Percentiles rank a stretch among this genome's conserved stretches.
phyloP scores from a whole-genome alignment of 768 basidiomycete species.

The Boletellus emodensis region DNA sequence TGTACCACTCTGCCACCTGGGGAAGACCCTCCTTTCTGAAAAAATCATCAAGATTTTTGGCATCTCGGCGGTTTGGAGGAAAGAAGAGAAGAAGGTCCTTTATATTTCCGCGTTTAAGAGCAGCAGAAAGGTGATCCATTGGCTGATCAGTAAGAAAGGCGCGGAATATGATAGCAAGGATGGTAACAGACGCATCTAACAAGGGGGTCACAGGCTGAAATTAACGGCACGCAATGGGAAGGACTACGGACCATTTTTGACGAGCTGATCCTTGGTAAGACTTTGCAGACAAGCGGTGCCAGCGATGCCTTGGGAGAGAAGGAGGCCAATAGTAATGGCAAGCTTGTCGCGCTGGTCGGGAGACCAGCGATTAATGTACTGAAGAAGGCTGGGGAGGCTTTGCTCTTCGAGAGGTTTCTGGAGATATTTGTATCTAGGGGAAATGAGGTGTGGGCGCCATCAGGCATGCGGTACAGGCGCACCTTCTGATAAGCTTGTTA shows the following conservation, averaged over 20 bases:
- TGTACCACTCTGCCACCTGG: slow-evolving; percentile 90
- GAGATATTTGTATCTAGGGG: slow-evolving; percentile 91
- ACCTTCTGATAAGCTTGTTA: slow-evolving; percentile 95
- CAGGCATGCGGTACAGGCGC: slow-evolving; percentile 13
- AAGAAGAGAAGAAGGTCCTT: slow-evolving; percentile 86
- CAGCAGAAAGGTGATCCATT: slow-evolving; percentile 82
- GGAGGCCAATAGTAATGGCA: slow-evolving; percentile 71
- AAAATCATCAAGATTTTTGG: slow-evolving; percentile 73
- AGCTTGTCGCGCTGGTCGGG: slow-evolving; percentile 77
- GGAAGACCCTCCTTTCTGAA: slow-evolving; percentile 78
- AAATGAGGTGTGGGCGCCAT: slow-evolving; percentile 1
- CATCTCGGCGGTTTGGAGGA: slow-evolving; percentile 76
- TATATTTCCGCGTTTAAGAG: slow-evolving; percentile 82
- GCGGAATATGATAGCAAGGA: slow-evolving; percentile 76
- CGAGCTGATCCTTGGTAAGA: slow-evolving; percentile 88
- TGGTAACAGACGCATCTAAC: slow-evolving; percentile 70
- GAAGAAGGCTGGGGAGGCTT: slow-evolving; percentile 77
- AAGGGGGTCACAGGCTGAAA: slow-evolving; percentile 9
- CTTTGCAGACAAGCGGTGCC: slow-evolving; percentile 73
- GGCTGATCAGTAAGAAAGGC: slow-evolving; percentile 77
- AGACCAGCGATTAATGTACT: slow-evolving; percentile 87
- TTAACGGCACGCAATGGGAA: not conserved
- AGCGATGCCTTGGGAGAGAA: slow-evolving; percentile 81
- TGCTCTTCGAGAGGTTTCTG: slow-evolving; percentile 92
- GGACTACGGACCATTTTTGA: slow-evolving; percentile 75